Evolutionary conservation across 306 rosid genomes (phyloP).

Genomic region (Cucumis melo): DNA sequence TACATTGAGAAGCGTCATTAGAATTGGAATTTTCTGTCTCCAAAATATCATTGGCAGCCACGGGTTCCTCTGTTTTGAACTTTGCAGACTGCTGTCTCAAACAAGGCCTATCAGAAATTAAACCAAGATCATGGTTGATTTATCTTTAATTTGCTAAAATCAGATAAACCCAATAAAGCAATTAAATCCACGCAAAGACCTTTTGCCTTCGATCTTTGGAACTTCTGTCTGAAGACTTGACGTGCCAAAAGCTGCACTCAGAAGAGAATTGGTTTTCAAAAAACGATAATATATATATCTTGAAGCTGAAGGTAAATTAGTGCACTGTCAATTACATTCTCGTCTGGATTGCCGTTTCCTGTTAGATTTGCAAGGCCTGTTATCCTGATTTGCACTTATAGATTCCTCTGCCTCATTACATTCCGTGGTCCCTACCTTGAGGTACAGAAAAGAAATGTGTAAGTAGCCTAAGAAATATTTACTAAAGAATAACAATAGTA

Average conservation of each 20-base stretch:
- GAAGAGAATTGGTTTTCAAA: background rate
- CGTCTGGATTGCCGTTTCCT: constrained; percentile 29
- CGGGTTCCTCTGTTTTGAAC: constrained; percentile 25
- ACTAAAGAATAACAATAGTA: constrained; percentile 9
- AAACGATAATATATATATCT: background rate
- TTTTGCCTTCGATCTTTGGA: constrained; percentile 23
- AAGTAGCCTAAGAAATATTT: background rate
- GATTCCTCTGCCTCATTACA: constrained; percentile 24
- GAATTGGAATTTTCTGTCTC: constrained; percentile 11
- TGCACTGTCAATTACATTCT: constrained; percentile 30
- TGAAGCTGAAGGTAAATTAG: background rate
- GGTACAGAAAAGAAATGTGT: constrained; percentile 6
- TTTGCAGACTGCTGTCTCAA: constrained; percentile 37
- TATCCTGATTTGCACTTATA: constrained; percentile 13
- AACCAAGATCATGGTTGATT: constrained; percentile 4
- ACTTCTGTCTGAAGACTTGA: constrained; percentile 21
- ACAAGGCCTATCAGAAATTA: constrained; percentile 24
- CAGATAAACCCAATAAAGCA: constrained; percentile 13
- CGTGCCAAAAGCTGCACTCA: constrained; percentile 41
- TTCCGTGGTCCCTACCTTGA: constrained; percentile 22
- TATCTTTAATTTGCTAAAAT: constrained; percentile 9
- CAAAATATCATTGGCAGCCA: constrained; percentile 25
- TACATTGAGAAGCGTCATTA: background rate
- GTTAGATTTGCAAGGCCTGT: constrained; percentile 16
- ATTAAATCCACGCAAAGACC: constrained; percentile 27